phyloP scores from a whole-genome alignment of 192 early-diverging fungal genomes.

The Coemansia sp. region DNA sequence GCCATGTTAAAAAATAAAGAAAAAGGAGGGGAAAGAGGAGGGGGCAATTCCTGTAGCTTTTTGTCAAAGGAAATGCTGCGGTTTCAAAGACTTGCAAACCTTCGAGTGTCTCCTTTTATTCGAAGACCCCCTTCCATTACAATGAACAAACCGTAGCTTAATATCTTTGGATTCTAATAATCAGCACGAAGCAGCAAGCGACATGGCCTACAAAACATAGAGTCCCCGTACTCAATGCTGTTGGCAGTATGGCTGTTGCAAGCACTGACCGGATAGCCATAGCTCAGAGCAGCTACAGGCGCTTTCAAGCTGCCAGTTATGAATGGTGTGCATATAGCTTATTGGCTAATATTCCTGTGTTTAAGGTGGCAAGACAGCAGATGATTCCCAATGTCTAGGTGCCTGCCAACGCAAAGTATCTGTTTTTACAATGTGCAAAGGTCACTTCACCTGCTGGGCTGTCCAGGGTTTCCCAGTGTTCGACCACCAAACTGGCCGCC shows the following conservation, averaged over 20 bases:
- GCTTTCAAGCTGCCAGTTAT: constrained; percentile 23
- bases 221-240: constrained; percentile 51
- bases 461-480: constrained; percentile 20
- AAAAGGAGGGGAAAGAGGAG: no score
- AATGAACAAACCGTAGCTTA: no score
- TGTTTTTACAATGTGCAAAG: constrained; percentile 49
- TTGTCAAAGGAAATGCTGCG: no score
- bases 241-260: constrained; percentile 36
- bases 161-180: no score
- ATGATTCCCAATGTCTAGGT: constrained; percentile 28
- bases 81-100: no score
- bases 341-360: constrained; percentile 37
- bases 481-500: constrained; percentile 27
- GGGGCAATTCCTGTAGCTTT: no score
- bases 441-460: constrained; percentile 17
- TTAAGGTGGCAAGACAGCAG: constrained; percentile 25
- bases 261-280: constrained; percentile 11
- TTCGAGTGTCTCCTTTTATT: no score
- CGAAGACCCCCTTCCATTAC: no score
- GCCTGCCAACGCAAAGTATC: constrained; percentile 29
- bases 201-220: neutral
- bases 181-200: no score
- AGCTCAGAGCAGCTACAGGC: neutral
- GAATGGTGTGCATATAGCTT: constrained; percentile 14
- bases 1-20: no score